These are phyloP conservation scores for Aspergillus terreus DNA, from an alignment of 2,329 filamentous ascomycete genomes.

Conservation along the genomic window DNA sequence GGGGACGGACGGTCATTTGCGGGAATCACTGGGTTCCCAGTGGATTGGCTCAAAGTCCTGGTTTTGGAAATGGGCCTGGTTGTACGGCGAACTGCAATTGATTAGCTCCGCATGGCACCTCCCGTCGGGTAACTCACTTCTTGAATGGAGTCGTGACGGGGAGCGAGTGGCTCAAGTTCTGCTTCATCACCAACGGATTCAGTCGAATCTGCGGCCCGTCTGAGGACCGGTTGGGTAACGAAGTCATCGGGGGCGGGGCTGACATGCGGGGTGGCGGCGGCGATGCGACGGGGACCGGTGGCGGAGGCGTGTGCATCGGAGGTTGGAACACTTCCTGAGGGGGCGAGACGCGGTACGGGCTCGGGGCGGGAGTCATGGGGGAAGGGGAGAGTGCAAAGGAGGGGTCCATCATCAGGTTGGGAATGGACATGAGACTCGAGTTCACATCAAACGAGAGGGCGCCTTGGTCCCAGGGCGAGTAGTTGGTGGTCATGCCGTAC, in stretches of 20 bases:
- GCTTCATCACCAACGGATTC: conserved; percentile 40
- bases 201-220: conserved; percentile 40
- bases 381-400: conserved; percentile 28
- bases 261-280: conserved; percentile 23
- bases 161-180: conserved; percentile 36
- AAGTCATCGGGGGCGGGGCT: conserved; percentile 28
- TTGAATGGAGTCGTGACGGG: conserved; percentile 40
- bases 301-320: conserved; percentile 24
- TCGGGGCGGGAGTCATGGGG: conserved; percentile 28
- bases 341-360: conserved; percentile 28
- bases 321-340: conserved; percentile 34
- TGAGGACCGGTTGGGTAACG: conserved; percentile 29
- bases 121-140: conserved; percentile 29
- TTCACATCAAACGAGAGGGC: conserved; percentile 39
- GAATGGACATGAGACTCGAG: conserved; percentile 39
- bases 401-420: conserved; percentile 36
- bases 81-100: conserved; percentile 38
- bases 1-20: conserved; percentile 18
- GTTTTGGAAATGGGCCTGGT: conserved; percentile 46
- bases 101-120: not conserved
- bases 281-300: conserved; percentile 24
- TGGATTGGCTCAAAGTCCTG: conserved; percentile 44
- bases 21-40: conserved; percentile 40
- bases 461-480: conserved; percentile 34
- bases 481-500: conserved; percentile 38